These are phyloP conservation scores for Coemansia sp. DNA, from an alignment of 192 early-diverging fungal genomes.

Conservation along the genomic window DNA sequence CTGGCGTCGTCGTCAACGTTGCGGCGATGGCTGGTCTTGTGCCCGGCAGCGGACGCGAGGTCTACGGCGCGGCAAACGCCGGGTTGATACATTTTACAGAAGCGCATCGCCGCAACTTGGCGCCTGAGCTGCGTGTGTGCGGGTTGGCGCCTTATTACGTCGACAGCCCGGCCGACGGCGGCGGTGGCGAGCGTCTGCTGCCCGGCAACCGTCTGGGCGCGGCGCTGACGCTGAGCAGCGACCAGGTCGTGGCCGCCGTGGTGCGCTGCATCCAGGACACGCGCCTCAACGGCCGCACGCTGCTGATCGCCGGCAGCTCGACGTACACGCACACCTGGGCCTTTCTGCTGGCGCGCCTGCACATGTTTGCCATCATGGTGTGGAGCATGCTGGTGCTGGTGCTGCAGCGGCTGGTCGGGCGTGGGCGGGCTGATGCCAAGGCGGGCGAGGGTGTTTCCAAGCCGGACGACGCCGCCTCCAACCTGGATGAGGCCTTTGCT, in stretches of 20 bases:
- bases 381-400: constrained; percentile 28
- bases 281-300: constrained; percentile 26
- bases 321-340: constrained; percentile 24
- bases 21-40: constrained; percentile 33
- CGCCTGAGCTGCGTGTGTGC: constrained; percentile 22
- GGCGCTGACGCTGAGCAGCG: constrained; percentile 33
- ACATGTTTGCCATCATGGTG: constrained; percentile 36
- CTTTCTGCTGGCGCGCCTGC: constrained; percentile 23
- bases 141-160: constrained; percentile 37
- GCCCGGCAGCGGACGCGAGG: constrained; percentile 24
- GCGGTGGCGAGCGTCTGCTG: constrained; percentile 23
- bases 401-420: constrained; percentile 14
- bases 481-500: not conserved
- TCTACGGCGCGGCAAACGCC: constrained; percentile 32
- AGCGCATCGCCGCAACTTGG: constrained; percentile 14
- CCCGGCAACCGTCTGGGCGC: constrained; percentile 33
- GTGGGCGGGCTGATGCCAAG: not conserved
- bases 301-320: constrained; percentile 40
- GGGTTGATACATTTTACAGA: constrained; percentile 42
- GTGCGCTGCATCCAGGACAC: constrained; percentile 41
- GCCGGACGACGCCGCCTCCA: too few species aligned
- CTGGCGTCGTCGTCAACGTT: constrained; percentile 33
- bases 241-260: constrained; percentile 37
- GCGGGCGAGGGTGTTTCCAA: too few species aligned
- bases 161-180: constrained; percentile 15